A percentile compares a stretch with the other conserved stretches of the same genome.
These are phyloP conservation scores for Teunomyces cretensis DNA, from an alignment of 805 yeast species.

Conservation along the genomic window DNA sequence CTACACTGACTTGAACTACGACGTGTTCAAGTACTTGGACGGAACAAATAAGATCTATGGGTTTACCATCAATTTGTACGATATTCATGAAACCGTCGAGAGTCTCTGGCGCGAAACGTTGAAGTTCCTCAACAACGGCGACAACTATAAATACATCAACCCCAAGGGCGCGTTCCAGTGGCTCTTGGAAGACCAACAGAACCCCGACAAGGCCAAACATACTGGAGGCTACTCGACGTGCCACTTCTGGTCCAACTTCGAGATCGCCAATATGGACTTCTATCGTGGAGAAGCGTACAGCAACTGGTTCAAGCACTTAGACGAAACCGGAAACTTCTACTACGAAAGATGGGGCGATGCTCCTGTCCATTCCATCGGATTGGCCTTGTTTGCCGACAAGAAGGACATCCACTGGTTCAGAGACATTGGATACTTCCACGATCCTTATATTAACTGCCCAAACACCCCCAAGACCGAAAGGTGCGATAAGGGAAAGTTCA, in stretches of 20 bases:
- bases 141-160: constrained; percentile 54
- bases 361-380: constrained; percentile 79
- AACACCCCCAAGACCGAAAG: constrained; percentile 41
- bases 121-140: constrained; percentile 54
- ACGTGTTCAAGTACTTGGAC: constrained; percentile 72
- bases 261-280: constrained; percentile 82
- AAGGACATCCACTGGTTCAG: constrained; percentile 79
- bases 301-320: constrained; percentile 62
- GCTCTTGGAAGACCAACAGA: constrained; percentile 50
- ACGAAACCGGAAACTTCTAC: constrained; percentile 74
- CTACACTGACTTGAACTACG: constrained; percentile 70
- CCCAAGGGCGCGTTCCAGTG: constrained; percentile 52
- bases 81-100: constrained; percentile 60
- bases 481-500: constrained; percentile 58
- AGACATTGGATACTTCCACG: constrained; percentile 76
- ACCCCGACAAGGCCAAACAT: constrained; percentile 41
- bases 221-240: constrained; percentile 64
- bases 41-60: constrained; percentile 71
- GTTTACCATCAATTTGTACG: constrained; percentile 66
- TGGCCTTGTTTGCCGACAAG: constrained; percentile 69
- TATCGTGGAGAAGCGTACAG: constrained; percentile 67
- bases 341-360: constrained; percentile 96
- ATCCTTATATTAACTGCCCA: constrained; percentile 79
- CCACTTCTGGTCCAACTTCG: constrained; percentile 91
- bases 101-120: constrained; percentile 71